Conservation (phyloP, 331 rosid species). For the Rhamnella rubrinervis region DNA sequence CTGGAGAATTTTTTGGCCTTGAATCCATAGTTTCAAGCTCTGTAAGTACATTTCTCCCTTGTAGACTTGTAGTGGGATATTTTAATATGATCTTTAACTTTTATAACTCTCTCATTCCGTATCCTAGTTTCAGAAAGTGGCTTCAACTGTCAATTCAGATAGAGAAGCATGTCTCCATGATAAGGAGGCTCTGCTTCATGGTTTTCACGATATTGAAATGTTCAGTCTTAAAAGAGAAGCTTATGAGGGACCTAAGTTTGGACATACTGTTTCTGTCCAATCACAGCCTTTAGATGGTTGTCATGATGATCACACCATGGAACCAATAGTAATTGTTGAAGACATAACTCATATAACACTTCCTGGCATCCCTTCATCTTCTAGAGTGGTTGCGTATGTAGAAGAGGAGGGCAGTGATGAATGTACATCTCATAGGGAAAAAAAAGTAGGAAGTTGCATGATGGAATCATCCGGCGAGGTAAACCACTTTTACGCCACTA, state of each 20-base stretch:
- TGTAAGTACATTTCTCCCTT: slow-evolving; percentile 49
- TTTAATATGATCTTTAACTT: slow-evolving; percentile 11
- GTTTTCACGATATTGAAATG: slow-evolving; percentile 33
- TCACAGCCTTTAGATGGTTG: slow-evolving; percentile 25
- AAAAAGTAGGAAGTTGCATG: slow-evolving; percentile 28
- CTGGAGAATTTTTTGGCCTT: slow-evolving; percentile 16
- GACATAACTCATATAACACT: slow-evolving; percentile 36
- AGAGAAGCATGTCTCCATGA: slow-evolving; percentile 34
- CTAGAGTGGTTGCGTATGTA: slow-evolving; percentile 40
- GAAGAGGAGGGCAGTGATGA: slow-evolving; percentile 47
- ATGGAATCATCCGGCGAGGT: slow-evolving; percentile 53
- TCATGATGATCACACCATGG: slow-evolving; percentile 24
- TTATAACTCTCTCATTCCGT: slow-evolving; percentile 11
- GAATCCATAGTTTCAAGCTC: slow-evolving; percentile 29
- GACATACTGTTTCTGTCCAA: slow-evolving; percentile 26
- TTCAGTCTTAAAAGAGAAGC: slow-evolving; percentile 25
- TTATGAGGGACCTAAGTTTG: slow-evolving; percentile 17
- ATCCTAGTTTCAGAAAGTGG: slow-evolving; percentile 47
- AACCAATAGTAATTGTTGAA: slow-evolving; percentile 31
- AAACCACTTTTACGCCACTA: slow-evolving; percentile 19
- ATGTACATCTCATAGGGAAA: slow-evolving; percentile 31
- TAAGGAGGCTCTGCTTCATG: slow-evolving; percentile 28
- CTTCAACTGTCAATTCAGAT: slow-evolving; percentile 33
- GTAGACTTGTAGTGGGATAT: background rate
- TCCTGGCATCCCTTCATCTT: slow-evolving; percentile 35